These are phyloP conservation scores for Aspergillus terreus DNA, from an alignment of 2,329 filamentous ascomycete genomes.

Conservation along the genomic window DNA sequence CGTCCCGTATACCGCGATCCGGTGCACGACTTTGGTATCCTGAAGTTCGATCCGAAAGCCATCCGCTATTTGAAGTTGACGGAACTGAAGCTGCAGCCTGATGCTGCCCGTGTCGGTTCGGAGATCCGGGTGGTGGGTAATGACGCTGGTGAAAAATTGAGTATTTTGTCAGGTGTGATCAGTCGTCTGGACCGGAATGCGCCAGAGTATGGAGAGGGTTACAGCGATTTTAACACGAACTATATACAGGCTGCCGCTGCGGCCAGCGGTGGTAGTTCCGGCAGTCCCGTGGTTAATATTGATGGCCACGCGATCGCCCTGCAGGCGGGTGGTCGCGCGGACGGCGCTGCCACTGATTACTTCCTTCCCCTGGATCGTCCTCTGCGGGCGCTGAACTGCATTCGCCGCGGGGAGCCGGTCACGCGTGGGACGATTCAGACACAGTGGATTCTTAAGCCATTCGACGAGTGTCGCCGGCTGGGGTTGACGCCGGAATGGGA, in stretches of 20 bases:
- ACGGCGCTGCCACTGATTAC: conserved; percentile 96
- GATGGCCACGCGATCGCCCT: conserved; percentile 88
- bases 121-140: conserved; percentile 98
- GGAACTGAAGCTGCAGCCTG: conserved; percentile 75
- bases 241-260: conserved; percentile 98
- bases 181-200: conserved; percentile 94
- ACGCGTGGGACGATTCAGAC: conserved; percentile 96
- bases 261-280: conserved; percentile 95
- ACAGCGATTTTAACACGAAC: conserved; percentile 93
- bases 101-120: conserved; percentile 79
- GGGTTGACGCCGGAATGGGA: conserved; percentile 85
- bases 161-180: conserved; percentile 95
- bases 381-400: conserved; percentile 77
- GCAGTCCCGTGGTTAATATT: conserved; percentile 94
- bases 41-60: conserved; percentile 89
- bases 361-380: conserved; percentile 93
- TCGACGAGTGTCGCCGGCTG: conserved; percentile 90
- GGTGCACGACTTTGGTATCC: conserved; percentile 96
- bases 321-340: conserved; percentile 88
- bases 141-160: conserved; percentile 96
- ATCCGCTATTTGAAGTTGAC: conserved; percentile 96
- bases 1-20: conserved; percentile 96
- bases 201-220: conserved; percentile 95
- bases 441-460: conserved; percentile 94
- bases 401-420: conserved; percentile 71